Percentiles rank a stretch among this genome's conserved stretches.
Evolutionary conservation across 139 green algal species (phyloP).

Genomic region (Zygnema circumcarinatum): DNA sequence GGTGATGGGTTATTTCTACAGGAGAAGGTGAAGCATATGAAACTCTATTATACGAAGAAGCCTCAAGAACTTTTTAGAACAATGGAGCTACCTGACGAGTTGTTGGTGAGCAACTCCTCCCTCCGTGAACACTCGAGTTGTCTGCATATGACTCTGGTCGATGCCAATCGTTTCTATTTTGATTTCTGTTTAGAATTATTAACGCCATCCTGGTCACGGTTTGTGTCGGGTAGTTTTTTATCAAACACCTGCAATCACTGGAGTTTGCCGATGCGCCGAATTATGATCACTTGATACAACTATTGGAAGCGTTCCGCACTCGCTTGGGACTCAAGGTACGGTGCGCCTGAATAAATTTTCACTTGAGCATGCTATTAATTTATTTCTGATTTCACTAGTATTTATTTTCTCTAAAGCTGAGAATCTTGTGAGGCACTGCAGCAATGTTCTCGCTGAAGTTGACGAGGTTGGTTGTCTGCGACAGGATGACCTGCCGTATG

Average conservation of each 20-base stretch:
- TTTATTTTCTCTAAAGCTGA: no score
- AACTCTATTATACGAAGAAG: constrained; percentile 41
- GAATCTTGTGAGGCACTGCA: no score
- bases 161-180: neutral
- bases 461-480: no score
- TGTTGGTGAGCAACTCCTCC: neutral
- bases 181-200: constrained; percentile 19
- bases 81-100: constrained; percentile 31
- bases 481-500: neutral
- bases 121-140: neutral
- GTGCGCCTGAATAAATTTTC: no score
- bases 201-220: neutral
- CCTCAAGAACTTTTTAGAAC: constrained; percentile 27
- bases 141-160: no score
- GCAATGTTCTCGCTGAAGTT: no score
- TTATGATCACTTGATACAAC: constrained; percentile 25
- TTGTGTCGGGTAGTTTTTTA: constrained; percentile 20
- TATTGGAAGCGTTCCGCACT: neutral
- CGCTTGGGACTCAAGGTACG: neutral
- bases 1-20: neutral
- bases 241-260: constrained; percentile 19
- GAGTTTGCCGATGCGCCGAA: constrained; percentile 23
- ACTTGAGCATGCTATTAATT: no score
- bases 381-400: no score
- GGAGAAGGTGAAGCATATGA: constrained; percentile 50